Conservation (phyloP, 2,329 filamentous ascomycete genomes). For the Colletotrichum karsti region DNA sequence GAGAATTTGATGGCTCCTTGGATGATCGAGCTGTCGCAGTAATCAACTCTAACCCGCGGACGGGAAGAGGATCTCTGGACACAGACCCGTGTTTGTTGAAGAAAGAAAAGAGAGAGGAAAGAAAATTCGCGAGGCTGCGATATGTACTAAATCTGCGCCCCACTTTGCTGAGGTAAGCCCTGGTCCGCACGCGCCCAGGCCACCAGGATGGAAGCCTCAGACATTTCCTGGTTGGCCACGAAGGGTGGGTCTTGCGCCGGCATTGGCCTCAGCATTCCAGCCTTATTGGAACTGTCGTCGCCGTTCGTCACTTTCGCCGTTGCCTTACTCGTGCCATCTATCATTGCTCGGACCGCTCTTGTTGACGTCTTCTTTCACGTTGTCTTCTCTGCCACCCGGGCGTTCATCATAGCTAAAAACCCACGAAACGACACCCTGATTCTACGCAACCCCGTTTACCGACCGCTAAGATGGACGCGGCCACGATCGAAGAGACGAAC, state of each 20-base stretch:
- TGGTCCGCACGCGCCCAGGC: background rate
- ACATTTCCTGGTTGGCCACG: slow-evolving; percentile 26
- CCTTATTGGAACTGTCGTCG: background rate
- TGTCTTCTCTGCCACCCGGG: no score
- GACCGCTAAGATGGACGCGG: slow-evolving; percentile 63
- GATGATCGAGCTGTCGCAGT: slow-evolving; percentile 85
- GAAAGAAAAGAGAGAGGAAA: slow-evolving; percentile 44
- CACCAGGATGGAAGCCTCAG: slow-evolving; percentile 3
- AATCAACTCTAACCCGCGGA: slow-evolving; percentile 75
- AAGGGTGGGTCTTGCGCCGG: background rate
- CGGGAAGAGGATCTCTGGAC: slow-evolving; percentile 78
- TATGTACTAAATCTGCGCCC: slow-evolving; percentile 25
- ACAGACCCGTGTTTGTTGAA: slow-evolving; percentile 78
- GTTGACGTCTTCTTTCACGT: no score
- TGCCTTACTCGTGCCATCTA: background rate
- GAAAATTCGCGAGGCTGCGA: slow-evolving; percentile 26
- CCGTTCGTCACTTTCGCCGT: background rate
- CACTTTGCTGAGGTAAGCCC: slow-evolving; percentile 26
- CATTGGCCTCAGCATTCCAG: background rate
- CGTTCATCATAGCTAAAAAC: no score
- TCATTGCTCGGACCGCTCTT: no score
- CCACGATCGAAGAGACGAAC: slow-evolving; percentile 92
- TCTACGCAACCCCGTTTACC: background rate
- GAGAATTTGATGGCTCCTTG: slow-evolving; percentile 77
- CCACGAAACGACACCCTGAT: background rate